phyloP scores from a whole-genome alignment of 1,139 yeast species.

The Candida sanyaensis region DNA sequence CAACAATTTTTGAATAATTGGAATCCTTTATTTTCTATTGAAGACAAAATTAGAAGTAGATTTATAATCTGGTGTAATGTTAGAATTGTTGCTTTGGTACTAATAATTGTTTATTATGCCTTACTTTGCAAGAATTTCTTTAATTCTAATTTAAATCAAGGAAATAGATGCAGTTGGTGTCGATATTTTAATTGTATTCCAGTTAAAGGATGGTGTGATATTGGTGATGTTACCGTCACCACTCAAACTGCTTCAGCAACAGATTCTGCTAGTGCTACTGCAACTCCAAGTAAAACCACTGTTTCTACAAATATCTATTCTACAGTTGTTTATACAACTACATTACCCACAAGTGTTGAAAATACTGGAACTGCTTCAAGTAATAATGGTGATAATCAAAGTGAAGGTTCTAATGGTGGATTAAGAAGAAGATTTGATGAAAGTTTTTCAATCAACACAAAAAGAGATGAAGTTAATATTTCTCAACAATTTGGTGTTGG shows the following conservation, averaged over 20 bases:
- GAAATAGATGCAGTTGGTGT: slow-evolving; percentile 61
- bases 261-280: slow-evolving; percentile 6
- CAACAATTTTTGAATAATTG: slow-evolving; percentile 46
- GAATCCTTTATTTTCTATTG: slow-evolving; percentile 40
- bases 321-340: slow-evolving; percentile 12
- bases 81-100: slow-evolving; percentile 47
- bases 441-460: slow-evolving; percentile 1
- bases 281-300: slow-evolving; percentile 7
- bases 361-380: slow-evolving; percentile 5
- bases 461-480: slow-evolving; percentile 1
- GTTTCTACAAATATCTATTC: slow-evolving; percentile 8
- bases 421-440: slow-evolving; percentile 6
- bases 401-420: slow-evolving; percentile 7
- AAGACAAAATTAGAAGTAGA: slow-evolving; percentile 33
- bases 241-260: slow-evolving; percentile 10
- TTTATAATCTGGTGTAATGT: slow-evolving; percentile 53
- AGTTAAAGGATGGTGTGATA: slow-evolving; percentile 72
- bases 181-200: slow-evolving; percentile 73
- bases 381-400: not conserved
- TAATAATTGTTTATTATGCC: slow-evolving; percentile 54
- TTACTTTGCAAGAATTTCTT: slow-evolving; percentile 52
- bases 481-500: slow-evolving; percentile 13
- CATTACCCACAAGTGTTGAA: slow-evolving; percentile 15
- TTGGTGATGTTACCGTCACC: slow-evolving; percentile 48
- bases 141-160: slow-evolving; percentile 40